A percentile compares a stretch with the other conserved stretches of the same genome.
Evolutionary conservation across 2,329 filamentous ascomycete species (phyloP).

Genomic region (Colletotrichum melonis): DNA sequence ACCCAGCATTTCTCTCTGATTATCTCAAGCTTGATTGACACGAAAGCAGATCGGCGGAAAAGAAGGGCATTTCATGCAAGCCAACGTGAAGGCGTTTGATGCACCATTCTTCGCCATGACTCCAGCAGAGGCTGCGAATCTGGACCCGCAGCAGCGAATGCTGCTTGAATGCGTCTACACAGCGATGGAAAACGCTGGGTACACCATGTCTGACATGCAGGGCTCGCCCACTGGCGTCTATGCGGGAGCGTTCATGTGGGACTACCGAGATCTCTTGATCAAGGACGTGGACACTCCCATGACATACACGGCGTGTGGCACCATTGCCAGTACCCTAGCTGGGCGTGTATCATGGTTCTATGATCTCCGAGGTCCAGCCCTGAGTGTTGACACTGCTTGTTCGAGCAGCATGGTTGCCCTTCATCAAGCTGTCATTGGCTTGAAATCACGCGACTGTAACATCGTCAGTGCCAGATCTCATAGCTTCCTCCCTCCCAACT

Average conservation of each 20-base stretch:
- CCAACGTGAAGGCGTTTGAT: constrained; percentile 35
- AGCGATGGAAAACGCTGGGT: constrained; percentile 29
- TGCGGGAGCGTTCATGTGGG: constrained; percentile 57
- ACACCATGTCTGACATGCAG: neutral
- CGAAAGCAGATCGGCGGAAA: constrained; percentile 40
- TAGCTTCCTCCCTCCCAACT: neutral
- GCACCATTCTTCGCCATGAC: constrained; percentile 40
- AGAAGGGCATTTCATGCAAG: constrained; percentile 14
- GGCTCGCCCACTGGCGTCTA: constrained; percentile 50
- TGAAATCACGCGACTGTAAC: constrained; percentile 13
- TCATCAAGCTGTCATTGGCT: constrained; percentile 50
- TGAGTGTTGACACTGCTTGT: constrained; percentile 64
- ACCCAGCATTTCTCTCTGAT: constrained; percentile 55
- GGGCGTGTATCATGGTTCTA: constrained; percentile 55
- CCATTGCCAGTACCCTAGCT: constrained; percentile 8
- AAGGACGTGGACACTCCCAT: constrained; percentile 42
- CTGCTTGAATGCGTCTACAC: constrained; percentile 31
- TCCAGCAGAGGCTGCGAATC: constrained; percentile 38
- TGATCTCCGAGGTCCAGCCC: constrained; percentile 57
- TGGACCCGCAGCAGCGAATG: constrained; percentile 45
- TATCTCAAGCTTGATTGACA: constrained; percentile 15
- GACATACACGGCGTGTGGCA: constrained; percentile 43
- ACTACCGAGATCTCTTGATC: constrained; percentile 43
- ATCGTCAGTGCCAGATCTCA: neutral
- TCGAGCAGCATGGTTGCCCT: constrained; percentile 59